Base-by-base conservation (phyloP, 345 rosid genomes). In the Arabidopsis suecica region DNA sequence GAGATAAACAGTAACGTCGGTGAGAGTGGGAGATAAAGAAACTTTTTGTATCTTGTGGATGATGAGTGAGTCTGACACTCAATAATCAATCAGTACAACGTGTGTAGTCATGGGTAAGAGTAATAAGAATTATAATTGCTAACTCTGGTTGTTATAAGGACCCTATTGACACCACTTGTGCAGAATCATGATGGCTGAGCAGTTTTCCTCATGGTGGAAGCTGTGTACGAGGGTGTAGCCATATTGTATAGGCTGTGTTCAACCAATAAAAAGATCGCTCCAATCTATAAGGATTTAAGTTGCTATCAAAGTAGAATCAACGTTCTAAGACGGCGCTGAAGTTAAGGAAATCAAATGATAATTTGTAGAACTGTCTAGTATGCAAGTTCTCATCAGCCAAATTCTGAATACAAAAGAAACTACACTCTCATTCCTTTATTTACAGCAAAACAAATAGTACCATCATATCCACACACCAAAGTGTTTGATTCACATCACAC, bases 401-500 rank as follows among this genome's bases (percentile, higher is more conserved):
- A 34, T 5, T 70, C 13, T 23, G 16, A 37, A 48, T 36, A 71
- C n/a, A 47, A 18, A 22, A 11, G n/a, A 33, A 5, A 11, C 34
- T 44, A 42, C 2, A 20, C 37, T 34, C 68, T 47, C 67, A 71
- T 28, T 70, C 66, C 0, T 36, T 61, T 72, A 72, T 50, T 38
- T 61, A 61, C 61, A 71, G 14, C 5, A 34, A 71, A 59, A 34
- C 57, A 49, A 0, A 67, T 18, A 16, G 18, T 16, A 18, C 53
- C 61, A 75, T 60, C 37, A 75, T 38, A 22, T 30, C 62, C 57
- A 68, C 44, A 60, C 36, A 37, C 69, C 34, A 10, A 67, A 37
- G 28, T 75, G 40, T 60, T 40, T 60, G 44, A 53, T 61, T 61
- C 57, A 53, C 69, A 44, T 34, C 65, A 69, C 51, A 61, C 51